A percentile compares a stretch with the other conserved stretches of the same genome.
These are phyloP conservation scores for Coniophora puteana DNA, from an alignment of 1,284 basidiomycete genomes.

Conservation along the genomic window DNA sequence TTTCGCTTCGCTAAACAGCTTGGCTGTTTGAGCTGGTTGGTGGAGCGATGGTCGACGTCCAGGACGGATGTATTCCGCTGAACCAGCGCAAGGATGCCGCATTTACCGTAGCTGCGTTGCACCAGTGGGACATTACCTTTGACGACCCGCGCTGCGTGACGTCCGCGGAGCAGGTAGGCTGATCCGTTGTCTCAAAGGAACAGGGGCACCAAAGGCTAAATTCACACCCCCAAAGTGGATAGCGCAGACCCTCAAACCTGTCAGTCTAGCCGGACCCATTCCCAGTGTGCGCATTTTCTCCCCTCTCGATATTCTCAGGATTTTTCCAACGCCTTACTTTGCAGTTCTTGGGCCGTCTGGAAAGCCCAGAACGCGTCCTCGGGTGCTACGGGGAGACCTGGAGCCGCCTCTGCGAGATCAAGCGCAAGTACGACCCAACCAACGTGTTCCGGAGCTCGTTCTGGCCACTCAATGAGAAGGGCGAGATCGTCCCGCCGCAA, in stretches of 20 bases:
- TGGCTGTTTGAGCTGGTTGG: constrained; percentile 90
- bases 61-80: constrained; percentile 72
- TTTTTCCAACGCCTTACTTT: constrained; percentile 14
- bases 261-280: constrained; percentile 73
- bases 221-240: constrained; percentile 79
- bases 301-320: constrained; percentile 2
- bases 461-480: constrained; percentile 66
- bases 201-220: neutral
- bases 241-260: constrained; percentile 58
- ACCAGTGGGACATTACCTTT: constrained; percentile 86
- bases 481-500: constrained; percentile 42
- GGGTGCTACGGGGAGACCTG: constrained; percentile 75
- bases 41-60: constrained; percentile 73
- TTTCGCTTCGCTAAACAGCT: too few relatives aligned
- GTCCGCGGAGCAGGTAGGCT: constrained; percentile 72
- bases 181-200: neutral
- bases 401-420: constrained; percentile 63
- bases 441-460: constrained; percentile 72
- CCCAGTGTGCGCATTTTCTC: constrained; percentile 63
- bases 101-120: constrained; percentile 86
- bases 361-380: constrained; percentile 56
- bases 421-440: constrained; percentile 70
- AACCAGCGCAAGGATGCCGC: constrained; percentile 66
- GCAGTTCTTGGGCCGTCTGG: constrained; percentile 77
- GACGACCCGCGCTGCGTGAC: constrained; percentile 77